A percentile compares a stretch with the other conserved stretches of the same genome.
These are phyloP conservation scores for Echria macrotheca DNA, from an alignment of 495 filamentous ascomycete species.

Conservation along the genomic window DNA sequence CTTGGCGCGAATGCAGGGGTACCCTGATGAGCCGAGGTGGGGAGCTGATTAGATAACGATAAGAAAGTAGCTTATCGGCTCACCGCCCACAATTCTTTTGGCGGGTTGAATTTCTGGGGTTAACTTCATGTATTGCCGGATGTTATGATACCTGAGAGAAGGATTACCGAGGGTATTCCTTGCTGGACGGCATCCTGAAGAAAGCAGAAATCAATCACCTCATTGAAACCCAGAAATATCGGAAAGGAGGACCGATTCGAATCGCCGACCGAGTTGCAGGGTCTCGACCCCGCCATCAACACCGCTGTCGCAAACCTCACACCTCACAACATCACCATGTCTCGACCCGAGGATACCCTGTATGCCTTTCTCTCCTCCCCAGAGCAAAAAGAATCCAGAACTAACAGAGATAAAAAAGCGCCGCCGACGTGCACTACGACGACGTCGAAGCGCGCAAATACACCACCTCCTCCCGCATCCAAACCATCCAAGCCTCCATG, in stretches of 20 bases:
- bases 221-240: no score
- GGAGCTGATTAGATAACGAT: conserved; percentile 14
- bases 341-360: conserved; percentile 91
- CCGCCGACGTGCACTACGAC: conserved; percentile 94
- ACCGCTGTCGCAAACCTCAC: no score
- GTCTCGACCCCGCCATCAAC: background rate
- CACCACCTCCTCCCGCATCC: conserved; percentile 93
- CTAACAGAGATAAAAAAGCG: conserved; percentile 45
- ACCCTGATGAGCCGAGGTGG: background rate
- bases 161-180: no score
- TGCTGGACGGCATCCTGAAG: no score
- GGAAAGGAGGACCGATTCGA: no score
- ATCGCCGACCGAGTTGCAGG: no score
- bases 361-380: conserved; percentile 28
- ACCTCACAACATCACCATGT: conserved; percentile 55
- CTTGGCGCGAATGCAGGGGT: conserved; percentile 5
- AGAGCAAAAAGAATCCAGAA: background rate
- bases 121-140: no score
- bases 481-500: conserved; percentile 91
- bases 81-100: conserved; percentile 14
- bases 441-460: conserved; percentile 93
- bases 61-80: conserved; percentile 10
- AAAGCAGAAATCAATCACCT: no score
- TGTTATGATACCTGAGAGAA: no score
- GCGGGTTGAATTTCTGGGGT: background rate